phyloP scores from a whole-genome alignment of 176 grass and related monocot species.

The Aechmea fasciata region DNA sequence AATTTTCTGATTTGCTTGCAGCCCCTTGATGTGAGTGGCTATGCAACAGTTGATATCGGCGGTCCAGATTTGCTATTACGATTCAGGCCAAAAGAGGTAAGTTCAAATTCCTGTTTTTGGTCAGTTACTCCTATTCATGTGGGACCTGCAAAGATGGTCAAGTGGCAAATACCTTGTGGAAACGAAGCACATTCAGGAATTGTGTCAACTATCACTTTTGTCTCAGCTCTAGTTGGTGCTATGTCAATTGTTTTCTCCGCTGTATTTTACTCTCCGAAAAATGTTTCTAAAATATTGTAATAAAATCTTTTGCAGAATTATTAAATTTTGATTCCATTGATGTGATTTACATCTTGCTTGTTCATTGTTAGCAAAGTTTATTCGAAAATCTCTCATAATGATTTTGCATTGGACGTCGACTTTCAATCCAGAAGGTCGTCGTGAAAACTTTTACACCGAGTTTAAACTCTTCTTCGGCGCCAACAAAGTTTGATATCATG shows the following conservation, averaged over 20 bases:
- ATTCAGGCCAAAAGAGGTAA: conserved; percentile 35
- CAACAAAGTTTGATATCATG: too few species aligned
- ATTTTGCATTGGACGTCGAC: too few species aligned
- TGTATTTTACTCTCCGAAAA: conserved; percentile 12
- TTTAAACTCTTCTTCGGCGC: too few species aligned
- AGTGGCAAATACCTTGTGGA: conserved; percentile 69
- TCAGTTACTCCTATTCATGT: conserved; percentile 13
- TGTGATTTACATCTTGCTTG: too few species aligned
- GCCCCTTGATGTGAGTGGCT: conserved; percentile 54
- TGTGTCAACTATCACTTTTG: conserved; percentile 61
- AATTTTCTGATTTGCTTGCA: conserved; percentile 28
- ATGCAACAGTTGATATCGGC: conserved; percentile 34
- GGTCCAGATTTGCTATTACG: conserved; percentile 43
- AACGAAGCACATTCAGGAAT: conserved; percentile 40
- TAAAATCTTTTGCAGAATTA: too few species aligned
- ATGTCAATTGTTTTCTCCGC: conserved; percentile 48
- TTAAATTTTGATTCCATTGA: too few species aligned
- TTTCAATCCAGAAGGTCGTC: too few species aligned
- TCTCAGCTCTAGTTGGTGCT: conserved; percentile 57
- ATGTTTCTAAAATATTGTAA: too few species aligned
- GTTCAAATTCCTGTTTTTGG: conserved; percentile 36
- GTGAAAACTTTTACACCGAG: too few species aligned
- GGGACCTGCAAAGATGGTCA: conserved; percentile 16
- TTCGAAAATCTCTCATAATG: too few species aligned
- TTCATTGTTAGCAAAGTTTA: too few species aligned